phyloP scores from a whole-genome alignment of 805 yeast species.

The Suhomyces emberorum region DNA sequence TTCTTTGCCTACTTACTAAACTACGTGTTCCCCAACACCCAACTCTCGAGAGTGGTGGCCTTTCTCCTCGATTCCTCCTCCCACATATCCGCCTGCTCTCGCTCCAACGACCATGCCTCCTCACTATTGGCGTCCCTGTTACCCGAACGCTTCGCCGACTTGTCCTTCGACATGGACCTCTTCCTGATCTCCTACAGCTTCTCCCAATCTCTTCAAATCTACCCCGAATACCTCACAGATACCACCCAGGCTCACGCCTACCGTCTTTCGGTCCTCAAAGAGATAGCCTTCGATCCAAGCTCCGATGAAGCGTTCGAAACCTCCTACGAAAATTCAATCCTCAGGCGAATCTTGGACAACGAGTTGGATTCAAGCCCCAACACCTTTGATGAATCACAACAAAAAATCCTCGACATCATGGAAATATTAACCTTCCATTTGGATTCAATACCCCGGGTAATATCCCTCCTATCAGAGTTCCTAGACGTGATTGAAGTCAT shows the following conservation, averaged over 20 bases:
- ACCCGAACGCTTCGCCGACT: conserved; percentile 3
- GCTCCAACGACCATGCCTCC: not conserved
- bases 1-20: conserved; percentile 7
- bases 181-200: conserved; percentile 4
- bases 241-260: conserved; percentile 3
- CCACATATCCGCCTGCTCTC: not conserved
- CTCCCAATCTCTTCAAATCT: conserved; percentile 2
- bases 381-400: conserved; percentile 14
- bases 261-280: conserved; percentile 9
- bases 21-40: conserved; percentile 7
- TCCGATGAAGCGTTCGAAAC: conserved; percentile 11
- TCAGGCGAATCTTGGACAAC: conserved; percentile 12
- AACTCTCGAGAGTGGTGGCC: conserved; percentile 1
- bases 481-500: too few species aligned
- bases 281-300: conserved; percentile 8
- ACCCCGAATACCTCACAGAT: conserved; percentile 1
- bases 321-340: conserved; percentile 14
- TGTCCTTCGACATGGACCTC: conserved; percentile 3
- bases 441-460: conserved; percentile 6
- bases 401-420: conserved; percentile 15
- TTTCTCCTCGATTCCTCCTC: not conserved
- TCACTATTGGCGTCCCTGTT: not conserved
- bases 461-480: not conserved
- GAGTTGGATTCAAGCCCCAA: conserved; percentile 12
- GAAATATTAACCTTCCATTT: conserved; percentile 15